Evolutionary conservation across 768 basidiomycete genomes (phyloP), one percentile per base, ranked within the genome.

Genomic region (Suillus spraguei): DNA sequence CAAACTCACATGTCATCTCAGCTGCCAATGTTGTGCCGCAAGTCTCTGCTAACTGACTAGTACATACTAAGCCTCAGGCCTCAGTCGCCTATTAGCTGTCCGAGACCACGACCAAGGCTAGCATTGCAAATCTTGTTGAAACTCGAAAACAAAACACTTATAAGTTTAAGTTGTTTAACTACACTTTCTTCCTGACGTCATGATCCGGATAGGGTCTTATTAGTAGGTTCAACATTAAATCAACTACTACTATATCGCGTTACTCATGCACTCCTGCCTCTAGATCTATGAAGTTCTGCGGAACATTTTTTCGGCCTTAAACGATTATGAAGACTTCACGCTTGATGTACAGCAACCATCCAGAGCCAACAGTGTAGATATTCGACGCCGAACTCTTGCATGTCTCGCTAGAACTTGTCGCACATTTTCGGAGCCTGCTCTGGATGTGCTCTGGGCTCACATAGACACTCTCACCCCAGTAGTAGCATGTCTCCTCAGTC

Each of bases 381-480:
- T 42, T 42, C 16, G 50, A 32, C 50, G 36, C 41, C 35, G n/a
- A 4, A 42, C 35, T 38, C 41, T 59, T 3, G 56, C 35, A 59
- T 4, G 38, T 38, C 28, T 59, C 17, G 35, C 56, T 16, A 38
- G 33, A 20, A 49, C 60, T 22, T 60, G 33, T 35, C 60, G 60
- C 33, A 16, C 24, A 60, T 60, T 56, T 24, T 46, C 22, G 50
- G 50, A 49, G 33, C 38, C 20, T 42, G 60, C 44, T 7, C n/a
- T 60, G 50, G 46, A 60, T 32, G 33, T 49, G 33, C 46, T 35
- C 8, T 60, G 14, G 50, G 60, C 22, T 28, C 38, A 49, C 39
- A 39, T 58, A 42, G n/a, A 44, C 9, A 22, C 36, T 22, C 41
- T 59, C n/a, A 11, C 3, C 8, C 56, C 35, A 20, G 22, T 44